Base-by-base conservation (phyloP, 2,329 filamentous ascomycete genomes). In the Neonectria ditissima region DNA sequence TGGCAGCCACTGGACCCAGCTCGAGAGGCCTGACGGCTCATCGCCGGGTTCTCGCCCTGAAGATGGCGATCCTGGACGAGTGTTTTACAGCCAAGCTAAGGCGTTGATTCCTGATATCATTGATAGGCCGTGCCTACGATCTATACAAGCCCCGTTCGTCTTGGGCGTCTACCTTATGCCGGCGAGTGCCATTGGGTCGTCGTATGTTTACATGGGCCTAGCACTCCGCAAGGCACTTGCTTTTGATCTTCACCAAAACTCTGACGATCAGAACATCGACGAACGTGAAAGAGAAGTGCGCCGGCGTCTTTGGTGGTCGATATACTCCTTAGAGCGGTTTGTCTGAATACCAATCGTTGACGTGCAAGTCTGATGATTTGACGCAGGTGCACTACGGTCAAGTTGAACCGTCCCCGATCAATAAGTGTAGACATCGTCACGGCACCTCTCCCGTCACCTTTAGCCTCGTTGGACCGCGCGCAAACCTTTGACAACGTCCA, bases 91-190 rank as follows among this genome's bases (percentile, higher is more conserved):
- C 14, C 72, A 77, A 34, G 73, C 76, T 1, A 70, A 72, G 30
- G 56, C 65, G 0, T 55, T 80, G 11, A 68, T 79, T 14, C 73
- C 77, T 0, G 77, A 79, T 28, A 44, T 79, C 0, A 75, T 79
- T n/a, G 76, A 79, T 8, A 64, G 71, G 7, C 69, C 75, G 5
- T 76, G 70, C 22, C 26, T 79, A 4, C 64, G 71, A 14, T 76
- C 76, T 2, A 73, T 79, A 0, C 78, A 79, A 41, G 77, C 75
- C 0, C 67, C 71, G 0, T 79, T 75, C 16, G 55, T 79, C 1
- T 34, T 80, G 5, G 76, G 77, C 1, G 76, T 79, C 6, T 79
- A 79, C 44, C 62, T 78, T 2, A 69, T 80, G 69, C 77, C 78
- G 1, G 66, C 73, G 11, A 77, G 69, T 52, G 75, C 78, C 0